Conservation (phyloP, 768 basidiomycete species). For the Phylloporus sp. region DNA sequence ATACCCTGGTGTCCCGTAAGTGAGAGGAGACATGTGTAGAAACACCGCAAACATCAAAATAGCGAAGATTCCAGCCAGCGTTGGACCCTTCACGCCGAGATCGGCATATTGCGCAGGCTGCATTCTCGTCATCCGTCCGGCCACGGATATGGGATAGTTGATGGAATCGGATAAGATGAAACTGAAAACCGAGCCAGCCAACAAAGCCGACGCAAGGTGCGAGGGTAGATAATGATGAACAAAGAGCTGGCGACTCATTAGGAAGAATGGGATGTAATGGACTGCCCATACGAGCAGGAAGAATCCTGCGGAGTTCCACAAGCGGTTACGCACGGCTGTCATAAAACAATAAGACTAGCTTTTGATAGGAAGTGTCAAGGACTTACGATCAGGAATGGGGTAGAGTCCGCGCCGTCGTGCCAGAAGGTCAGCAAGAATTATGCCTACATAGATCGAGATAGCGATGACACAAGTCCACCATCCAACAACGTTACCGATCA, state of each 20-base stretch:
- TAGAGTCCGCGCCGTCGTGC: constrained; percentile 81
- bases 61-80: constrained; percentile 54
- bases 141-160: constrained; percentile 83
- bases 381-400: constrained; percentile 85
- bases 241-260: constrained; percentile 96
- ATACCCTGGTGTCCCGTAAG: constrained; percentile 96
- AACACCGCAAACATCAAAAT: constrained; percentile 63
- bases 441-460: constrained; percentile 83
- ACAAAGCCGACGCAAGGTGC: constrained; percentile 86
- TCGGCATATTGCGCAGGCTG: constrained; percentile 59
- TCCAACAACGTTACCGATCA: constrained; percentile 89
- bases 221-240: constrained; percentile 98
- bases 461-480: constrained; percentile 94
- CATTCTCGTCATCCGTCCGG: constrained; percentile 62
- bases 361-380: background rate
- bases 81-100: constrained; percentile 72
- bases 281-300: constrained; percentile 93
- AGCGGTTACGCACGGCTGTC: constrained; percentile 83
- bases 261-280: constrained; percentile 96
- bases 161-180: constrained; percentile 87
- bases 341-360: constrained; percentile 1
- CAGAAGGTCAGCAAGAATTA: constrained; percentile 84
- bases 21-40: constrained; percentile 80
- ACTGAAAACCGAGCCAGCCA: constrained; percentile 89
- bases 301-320: constrained; percentile 95